Conservation (phyloP, 1,284 basidiomycete species). For the Apiotrichum sp. region DNA sequence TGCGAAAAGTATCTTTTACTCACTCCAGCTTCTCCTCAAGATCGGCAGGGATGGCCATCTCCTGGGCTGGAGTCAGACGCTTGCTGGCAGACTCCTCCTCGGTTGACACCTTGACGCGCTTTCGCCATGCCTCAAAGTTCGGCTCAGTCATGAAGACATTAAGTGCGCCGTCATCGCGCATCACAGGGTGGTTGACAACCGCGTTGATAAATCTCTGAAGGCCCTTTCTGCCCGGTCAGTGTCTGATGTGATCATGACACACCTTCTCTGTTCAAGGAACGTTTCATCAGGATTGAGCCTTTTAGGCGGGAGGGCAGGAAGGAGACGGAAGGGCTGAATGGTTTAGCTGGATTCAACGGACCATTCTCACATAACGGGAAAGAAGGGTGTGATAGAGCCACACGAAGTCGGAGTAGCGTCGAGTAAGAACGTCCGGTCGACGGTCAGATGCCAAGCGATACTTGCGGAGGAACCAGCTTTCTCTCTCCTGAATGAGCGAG, state of each 20-base stretch:
- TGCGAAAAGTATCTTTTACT: constrained; percentile 27
- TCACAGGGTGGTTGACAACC: constrained; percentile 78
- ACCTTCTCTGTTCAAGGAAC: constrained; percentile 83
- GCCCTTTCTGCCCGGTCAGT: constrained; percentile 56
- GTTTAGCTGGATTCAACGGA: background rate
- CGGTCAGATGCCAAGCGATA: constrained; percentile 77
- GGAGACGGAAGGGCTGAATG: constrained; percentile 82
- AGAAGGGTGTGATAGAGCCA: constrained; percentile 78
- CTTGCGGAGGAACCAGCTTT: constrained; percentile 75
- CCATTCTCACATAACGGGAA: constrained; percentile 43
- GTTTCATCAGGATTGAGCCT: constrained; percentile 77
- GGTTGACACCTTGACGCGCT: constrained; percentile 55
- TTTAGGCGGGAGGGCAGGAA: constrained; percentile 84
- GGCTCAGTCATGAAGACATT: constrained; percentile 72
- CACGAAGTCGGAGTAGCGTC: constrained; percentile 77
- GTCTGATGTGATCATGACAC: constrained; percentile 7
- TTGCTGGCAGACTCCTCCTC: constrained; percentile 82
- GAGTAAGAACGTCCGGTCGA: constrained; percentile 48
- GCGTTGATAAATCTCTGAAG: constrained; percentile 74
- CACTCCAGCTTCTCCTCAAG: constrained; percentile 79
- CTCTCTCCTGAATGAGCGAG: constrained; percentile 64
- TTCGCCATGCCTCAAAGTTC: constrained; percentile 79
- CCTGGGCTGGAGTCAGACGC: constrained; percentile 71
- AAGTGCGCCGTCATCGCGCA: constrained; percentile 77
- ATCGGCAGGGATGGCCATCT: constrained; percentile 86